Conservation (phyloP, 2,329 filamentous ascomycete genomes). For the Diaporthe helianthi region DNA sequence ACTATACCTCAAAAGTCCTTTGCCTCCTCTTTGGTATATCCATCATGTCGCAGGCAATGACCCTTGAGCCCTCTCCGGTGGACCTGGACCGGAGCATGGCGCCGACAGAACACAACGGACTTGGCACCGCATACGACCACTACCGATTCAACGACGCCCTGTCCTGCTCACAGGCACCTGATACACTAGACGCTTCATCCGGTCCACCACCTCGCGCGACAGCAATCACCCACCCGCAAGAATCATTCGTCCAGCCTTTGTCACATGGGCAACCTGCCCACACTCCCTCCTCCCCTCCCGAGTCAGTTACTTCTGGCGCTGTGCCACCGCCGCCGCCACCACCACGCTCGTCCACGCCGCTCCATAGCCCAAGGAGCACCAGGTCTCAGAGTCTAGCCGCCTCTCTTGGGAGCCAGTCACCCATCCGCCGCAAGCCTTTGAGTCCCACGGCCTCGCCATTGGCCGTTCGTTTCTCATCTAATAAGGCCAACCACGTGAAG, state of each 20-base stretch:
- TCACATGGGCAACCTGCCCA: constrained; percentile 19
- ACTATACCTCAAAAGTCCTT: constrained; percentile 21
- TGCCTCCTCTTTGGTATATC: constrained; percentile 29
- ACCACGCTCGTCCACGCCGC: constrained; percentile 28
- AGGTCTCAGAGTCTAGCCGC: constrained; percentile 44
- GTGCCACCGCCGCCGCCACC: constrained; percentile 25
- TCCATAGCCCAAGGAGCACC: constrained; percentile 41
- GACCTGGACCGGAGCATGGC: constrained; percentile 31
- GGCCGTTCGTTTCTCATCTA: constrained; percentile 56
- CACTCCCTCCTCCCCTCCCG: constrained; percentile 22
- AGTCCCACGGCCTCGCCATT: constrained; percentile 61
- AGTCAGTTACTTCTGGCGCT: constrained; percentile 14
- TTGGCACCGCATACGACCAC: constrained; percentile 33
- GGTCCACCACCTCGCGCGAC: constrained; percentile 28
- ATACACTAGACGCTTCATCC: constrained; percentile 36
- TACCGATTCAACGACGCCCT: constrained; percentile 31
- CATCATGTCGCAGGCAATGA: constrained; percentile 31
- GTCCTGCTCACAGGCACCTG: constrained; percentile 33
- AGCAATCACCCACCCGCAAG: constrained; percentile 18
- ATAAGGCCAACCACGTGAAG: constrained; percentile 47
- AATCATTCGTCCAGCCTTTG: constrained; percentile 22
- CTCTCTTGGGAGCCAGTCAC: constrained; percentile 38
- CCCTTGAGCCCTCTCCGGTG: constrained; percentile 26
- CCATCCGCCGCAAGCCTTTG: constrained; percentile 67
- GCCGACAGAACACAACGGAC: constrained; percentile 24